Evolutionary conservation across 2,329 filamentous ascomycete genomes (phyloP).

Genomic region (Beauveria brongniartii): DNA sequence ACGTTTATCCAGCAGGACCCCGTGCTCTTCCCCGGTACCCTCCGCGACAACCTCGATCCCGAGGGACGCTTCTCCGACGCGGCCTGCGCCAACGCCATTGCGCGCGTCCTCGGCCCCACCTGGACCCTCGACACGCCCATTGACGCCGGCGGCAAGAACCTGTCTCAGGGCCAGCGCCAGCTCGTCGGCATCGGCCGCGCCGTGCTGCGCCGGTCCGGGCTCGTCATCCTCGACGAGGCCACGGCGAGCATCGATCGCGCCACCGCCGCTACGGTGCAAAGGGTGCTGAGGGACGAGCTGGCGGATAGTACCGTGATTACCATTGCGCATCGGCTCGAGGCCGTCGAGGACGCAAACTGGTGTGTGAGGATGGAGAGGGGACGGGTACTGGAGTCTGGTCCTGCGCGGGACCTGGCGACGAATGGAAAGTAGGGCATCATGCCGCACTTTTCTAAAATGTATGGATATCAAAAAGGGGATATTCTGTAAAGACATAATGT

Average conservation of each 20-base stretch:
- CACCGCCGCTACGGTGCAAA: constrained; percentile 51
- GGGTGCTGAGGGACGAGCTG: constrained; percentile 48
- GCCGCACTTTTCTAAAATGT: no score
- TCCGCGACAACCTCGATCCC: constrained; percentile 62
- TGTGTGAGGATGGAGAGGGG: constrained; percentile 46
- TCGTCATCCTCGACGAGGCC: constrained; percentile 57
- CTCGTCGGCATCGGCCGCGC: constrained; percentile 53
- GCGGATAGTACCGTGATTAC: constrained; percentile 52
- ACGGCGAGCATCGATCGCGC: constrained; percentile 54
- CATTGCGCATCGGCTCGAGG: constrained; percentile 57
- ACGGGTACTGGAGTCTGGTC: constrained; percentile 40
- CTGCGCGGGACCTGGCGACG: constrained; percentile 18
- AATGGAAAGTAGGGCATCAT: background rate
- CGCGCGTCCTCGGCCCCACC: constrained; percentile 47
- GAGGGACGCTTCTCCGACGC: constrained; percentile 47
- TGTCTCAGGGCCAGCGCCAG: constrained; percentile 56
- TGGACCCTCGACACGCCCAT: constrained; percentile 44
- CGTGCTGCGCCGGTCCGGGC: constrained; percentile 49
- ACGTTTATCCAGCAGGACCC: constrained; percentile 59
- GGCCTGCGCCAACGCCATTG: constrained; percentile 44
- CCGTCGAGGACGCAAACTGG: constrained; percentile 50
- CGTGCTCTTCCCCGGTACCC: constrained; percentile 49
- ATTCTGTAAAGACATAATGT: background rate
- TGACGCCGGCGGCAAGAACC: constrained; percentile 52
- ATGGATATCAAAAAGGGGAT: background rate